Percentiles rank a stretch among this genome's conserved stretches.
These are phyloP conservation scores for Maudiozyma bulderi DNA, from an alignment of 805 yeast species.

Conservation along the genomic window DNA sequence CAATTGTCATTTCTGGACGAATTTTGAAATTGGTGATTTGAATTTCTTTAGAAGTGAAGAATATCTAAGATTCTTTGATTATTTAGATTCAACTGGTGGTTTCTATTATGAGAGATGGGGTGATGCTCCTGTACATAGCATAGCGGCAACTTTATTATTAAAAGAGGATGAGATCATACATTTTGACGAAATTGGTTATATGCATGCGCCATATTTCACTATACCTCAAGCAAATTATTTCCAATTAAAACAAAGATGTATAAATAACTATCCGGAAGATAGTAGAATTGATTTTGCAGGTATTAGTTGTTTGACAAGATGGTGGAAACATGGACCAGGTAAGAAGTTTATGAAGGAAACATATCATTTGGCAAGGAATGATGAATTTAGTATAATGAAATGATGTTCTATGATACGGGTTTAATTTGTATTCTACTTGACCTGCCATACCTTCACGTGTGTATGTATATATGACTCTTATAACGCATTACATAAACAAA, in stretches of 20 bases:
- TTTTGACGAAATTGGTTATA: slow-evolving; percentile 76
- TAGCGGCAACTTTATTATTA: slow-evolving; percentile 54
- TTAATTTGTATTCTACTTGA: no score
- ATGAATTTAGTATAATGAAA: no score
- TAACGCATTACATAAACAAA: no score
- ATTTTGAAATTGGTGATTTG: slow-evolving; percentile 68
- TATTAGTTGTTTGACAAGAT: slow-evolving; percentile 57
- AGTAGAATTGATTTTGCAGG: slow-evolving; percentile 33
- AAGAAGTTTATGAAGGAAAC: slow-evolving; percentile 20
- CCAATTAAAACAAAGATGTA: slow-evolving; percentile 49
- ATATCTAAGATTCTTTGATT: slow-evolving; percentile 52
- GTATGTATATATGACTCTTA: no score
- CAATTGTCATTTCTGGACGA: slow-evolving; percentile 81
- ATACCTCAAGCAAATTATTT: slow-evolving; percentile 47
- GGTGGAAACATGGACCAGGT: slow-evolving; percentile 69
- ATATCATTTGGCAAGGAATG: background rate
- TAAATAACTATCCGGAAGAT: slow-evolving; percentile 43
- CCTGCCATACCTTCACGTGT: no score
- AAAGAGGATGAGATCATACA: slow-evolving; percentile 56
- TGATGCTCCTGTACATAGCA: slow-evolving; percentile 83
- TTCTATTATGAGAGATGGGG: slow-evolving; percentile 91
- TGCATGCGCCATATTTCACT: slow-evolving; percentile 57
- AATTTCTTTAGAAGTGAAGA: slow-evolving; percentile 60
- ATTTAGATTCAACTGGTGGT: slow-evolving; percentile 60
- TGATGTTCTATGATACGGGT: no score